Conservation (phyloP, 2,329 filamentous ascomycete species). For the Aspergillus tubingensis region DNA sequence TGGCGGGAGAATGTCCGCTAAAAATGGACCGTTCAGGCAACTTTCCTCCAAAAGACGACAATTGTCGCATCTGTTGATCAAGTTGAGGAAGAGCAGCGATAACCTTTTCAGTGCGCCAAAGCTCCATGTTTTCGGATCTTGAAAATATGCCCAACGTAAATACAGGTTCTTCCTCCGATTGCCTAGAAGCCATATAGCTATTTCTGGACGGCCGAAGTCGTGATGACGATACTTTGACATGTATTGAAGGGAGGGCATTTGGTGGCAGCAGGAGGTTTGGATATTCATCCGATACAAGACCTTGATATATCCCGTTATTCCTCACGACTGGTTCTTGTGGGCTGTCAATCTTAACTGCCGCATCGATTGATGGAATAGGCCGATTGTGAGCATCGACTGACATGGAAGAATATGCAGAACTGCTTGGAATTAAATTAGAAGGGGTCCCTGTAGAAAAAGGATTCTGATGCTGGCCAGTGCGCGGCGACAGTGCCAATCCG, state of each 20-base stretch:
- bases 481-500: conserved; percentile 66
- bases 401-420: conserved; percentile 42
- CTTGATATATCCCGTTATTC: conserved; percentile 65
- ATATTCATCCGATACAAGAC: conserved; percentile 81
- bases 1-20: conserved; percentile 87
- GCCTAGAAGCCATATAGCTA: conserved; percentile 76
- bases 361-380: conserved; percentile 41
- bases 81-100: conserved; percentile 76
- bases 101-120: conserved; percentile 96
- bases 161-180: conserved; percentile 86
- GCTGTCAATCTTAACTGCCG: conserved; percentile 37
- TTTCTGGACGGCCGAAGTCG: conserved; percentile 89
- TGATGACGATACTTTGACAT: conserved; percentile 86
- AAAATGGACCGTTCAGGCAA: conserved; percentile 86
- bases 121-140: conserved; percentile 63
- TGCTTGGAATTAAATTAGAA: conserved; percentile 40
- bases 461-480: conserved; percentile 71
- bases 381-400: conserved; percentile 19
- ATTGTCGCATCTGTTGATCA: conserved; percentile 77
- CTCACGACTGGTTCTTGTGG: conserved; percentile 30
- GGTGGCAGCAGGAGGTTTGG: conserved; percentile 83
- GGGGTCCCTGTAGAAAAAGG: conserved; percentile 56
- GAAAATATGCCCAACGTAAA: conserved; percentile 87
- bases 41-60: conserved; percentile 69
- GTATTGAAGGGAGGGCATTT: conserved; percentile 82